Conservation (phyloP, 352 stramenopile species). For the Pythium volutum region DNA sequence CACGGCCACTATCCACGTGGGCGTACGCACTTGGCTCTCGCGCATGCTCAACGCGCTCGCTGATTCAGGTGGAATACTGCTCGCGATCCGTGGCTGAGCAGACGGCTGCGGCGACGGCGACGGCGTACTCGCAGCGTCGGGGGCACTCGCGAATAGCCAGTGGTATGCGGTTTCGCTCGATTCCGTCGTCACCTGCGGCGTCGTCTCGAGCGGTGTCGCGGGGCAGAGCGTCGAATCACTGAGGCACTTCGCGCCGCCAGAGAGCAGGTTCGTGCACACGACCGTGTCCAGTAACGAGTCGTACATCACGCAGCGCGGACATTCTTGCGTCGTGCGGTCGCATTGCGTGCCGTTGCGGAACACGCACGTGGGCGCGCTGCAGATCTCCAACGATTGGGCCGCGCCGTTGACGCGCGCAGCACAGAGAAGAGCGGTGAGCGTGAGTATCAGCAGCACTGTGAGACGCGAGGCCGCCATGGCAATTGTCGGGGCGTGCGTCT, state of each 20-base stretch:
- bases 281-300: background rate
- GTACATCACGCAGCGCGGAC: background rate
- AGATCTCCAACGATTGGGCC: background rate
- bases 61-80: constrained; percentile 4
- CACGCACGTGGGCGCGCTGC: background rate
- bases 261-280: background rate
- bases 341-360: constrained; percentile 5
- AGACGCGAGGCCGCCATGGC: background rate
- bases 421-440: background rate
- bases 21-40: too few species aligned
- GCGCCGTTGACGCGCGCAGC: background rate
- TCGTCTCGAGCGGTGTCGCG: background rate
- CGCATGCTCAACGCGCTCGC: too few species aligned
- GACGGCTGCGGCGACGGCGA: background rate
- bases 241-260: background rate
- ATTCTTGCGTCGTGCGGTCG: background rate
- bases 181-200: background rate
- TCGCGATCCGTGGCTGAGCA: background rate
- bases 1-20: too few species aligned
- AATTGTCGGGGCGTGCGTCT: background rate
- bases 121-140: too few species aligned
- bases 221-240: background rate
- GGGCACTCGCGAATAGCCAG: too few species aligned
- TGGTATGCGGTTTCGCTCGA: background rate
- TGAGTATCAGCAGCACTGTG: background rate